phyloP scores from a whole-genome alignment of 768 basidiomycete species.

The Asterophora parasitica region DNA sequence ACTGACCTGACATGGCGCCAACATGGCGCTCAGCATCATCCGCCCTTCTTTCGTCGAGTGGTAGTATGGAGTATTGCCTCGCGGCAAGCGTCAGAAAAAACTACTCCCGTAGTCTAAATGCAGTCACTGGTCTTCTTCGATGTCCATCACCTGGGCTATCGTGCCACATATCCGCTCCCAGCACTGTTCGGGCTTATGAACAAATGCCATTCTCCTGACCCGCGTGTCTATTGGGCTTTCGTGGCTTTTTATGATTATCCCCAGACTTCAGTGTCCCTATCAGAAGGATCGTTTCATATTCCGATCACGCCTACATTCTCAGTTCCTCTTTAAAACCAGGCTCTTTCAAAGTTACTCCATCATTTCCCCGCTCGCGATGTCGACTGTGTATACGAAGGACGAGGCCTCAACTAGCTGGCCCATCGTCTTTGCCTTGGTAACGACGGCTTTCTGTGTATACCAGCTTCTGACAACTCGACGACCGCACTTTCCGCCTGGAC shows the following conservation, averaged over 20 bases:
- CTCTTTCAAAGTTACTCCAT: conserved; percentile 3
- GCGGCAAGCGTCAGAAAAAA: conserved; percentile 22
- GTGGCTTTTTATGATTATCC: conserved; percentile 6
- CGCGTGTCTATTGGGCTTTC: conserved; percentile 5
- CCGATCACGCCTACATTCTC: conserved; percentile 13
- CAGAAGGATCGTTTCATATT: conserved; percentile 9
- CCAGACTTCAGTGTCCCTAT: conserved; percentile 7
- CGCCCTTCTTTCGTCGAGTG: conserved; percentile 17
- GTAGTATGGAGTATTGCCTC: conserved; percentile 15
- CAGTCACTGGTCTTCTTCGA: conserved; percentile 18
- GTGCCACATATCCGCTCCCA: conserved; percentile 9
- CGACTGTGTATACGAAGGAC: background rate
- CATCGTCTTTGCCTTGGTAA: conserved; percentile 10
- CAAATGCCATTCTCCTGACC: conserved; percentile 7
- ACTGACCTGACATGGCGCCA: conserved; percentile 9
- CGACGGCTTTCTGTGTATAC: conserved; percentile 18
- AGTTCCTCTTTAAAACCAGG: conserved; percentile 12
- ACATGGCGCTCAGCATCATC: conserved; percentile 12
- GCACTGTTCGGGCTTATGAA: conserved; percentile 10
- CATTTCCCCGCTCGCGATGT: conserved; percentile 8
- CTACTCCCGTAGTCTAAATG: conserved; percentile 20
- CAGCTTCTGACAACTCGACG: conserved; percentile 19
- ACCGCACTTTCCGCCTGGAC: conserved; percentile 42
- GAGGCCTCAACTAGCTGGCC: conserved; percentile 5
- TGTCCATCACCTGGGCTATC: conserved; percentile 14